Conservation (phyloP, 2,329 filamentous ascomycete genomes). For the Botryotinia convoluta region DNA sequence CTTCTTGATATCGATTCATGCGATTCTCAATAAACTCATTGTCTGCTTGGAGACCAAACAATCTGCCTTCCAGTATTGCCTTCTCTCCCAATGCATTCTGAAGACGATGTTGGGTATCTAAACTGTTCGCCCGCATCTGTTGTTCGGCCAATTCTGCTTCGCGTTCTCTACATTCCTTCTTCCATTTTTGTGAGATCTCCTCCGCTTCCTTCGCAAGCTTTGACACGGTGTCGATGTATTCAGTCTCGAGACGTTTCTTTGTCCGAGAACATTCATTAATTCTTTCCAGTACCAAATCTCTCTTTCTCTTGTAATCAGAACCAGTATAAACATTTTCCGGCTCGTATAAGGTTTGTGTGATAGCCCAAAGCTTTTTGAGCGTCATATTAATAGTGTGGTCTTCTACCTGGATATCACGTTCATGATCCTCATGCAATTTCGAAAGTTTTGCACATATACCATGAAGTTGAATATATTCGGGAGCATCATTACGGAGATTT, state of each 20-base stretch:
- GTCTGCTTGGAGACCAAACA: rapidly evolving
- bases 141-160: not conserved
- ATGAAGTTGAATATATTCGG: not conserved
- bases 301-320: not conserved
- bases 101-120: not conserved
- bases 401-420: not conserved
- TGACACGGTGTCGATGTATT: not conserved
- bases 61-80: not conserved
- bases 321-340: not conserved
- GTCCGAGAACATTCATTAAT: not conserved
- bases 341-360: not conserved
- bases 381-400: not conserved
- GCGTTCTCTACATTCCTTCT: rapidly evolving
- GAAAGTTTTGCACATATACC: not conserved
- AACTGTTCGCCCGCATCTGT: too few relatives aligned
- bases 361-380: too few relatives aligned
- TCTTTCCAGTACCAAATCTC: not conserved
- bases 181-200: not conserved
- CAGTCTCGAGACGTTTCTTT: not conserved
- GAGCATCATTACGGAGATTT: not conserved
- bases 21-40: not conserved
- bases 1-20: not conserved
- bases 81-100: not conserved
- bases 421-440: not conserved
- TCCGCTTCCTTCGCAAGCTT: not conserved